Evolutionary conservation across 2,329 filamentous ascomycete species (phyloP).

Genomic region (Colletotrichum lindemuthianum): DNA sequence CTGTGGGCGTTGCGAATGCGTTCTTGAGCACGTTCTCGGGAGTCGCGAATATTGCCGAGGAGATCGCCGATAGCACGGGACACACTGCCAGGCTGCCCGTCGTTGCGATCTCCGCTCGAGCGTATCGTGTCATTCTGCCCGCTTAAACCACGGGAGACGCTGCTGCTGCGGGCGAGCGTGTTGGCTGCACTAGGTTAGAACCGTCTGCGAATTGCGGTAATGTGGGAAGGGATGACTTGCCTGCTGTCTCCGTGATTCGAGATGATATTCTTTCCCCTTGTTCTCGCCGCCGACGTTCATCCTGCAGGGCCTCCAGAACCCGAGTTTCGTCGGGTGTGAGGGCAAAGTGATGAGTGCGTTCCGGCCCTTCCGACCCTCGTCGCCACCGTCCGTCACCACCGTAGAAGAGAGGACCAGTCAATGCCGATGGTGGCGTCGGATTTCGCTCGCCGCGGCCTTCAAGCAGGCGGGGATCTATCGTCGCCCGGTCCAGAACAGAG

Average conservation of each 20-base stretch:
- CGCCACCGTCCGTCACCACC: constrained; percentile 31
- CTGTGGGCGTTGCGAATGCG: constrained; percentile 48
- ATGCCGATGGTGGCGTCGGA: constrained; percentile 43
- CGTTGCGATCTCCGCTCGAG: constrained; percentile 34
- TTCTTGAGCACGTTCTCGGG: constrained; percentile 47
- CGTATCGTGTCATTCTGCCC: constrained; percentile 18
- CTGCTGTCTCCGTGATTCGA: constrained; percentile 29
- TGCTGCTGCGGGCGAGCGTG: constrained; percentile 47
- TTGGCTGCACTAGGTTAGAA: constrained; percentile 42
- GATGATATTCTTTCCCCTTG: constrained; percentile 39
- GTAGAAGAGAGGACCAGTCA: constrained; percentile 48
- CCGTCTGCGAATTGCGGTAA: constrained; percentile 4
- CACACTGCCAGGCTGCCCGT: constrained; percentile 40
- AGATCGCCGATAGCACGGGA: constrained; percentile 52
- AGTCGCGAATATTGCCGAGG: constrained; percentile 50
- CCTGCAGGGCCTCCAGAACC: constrained; percentile 66
- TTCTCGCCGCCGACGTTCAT: constrained; percentile 62
- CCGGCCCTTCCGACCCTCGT: constrained; percentile 26
- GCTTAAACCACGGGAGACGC: constrained; percentile 38
- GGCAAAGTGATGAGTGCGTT: constrained; percentile 50
- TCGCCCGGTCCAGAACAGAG: constrained; percentile 64
- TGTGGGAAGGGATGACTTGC: constrained; percentile 16
- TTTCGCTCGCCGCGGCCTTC: constrained; percentile 58
- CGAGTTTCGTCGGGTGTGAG: constrained; percentile 64
- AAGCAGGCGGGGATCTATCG: constrained; percentile 63